Percentiles rank a stretch among this genome's conserved stretches.
phyloP scores from a whole-genome alignment of 805 yeast species.

The Yamadazyma akitaensis region DNA sequence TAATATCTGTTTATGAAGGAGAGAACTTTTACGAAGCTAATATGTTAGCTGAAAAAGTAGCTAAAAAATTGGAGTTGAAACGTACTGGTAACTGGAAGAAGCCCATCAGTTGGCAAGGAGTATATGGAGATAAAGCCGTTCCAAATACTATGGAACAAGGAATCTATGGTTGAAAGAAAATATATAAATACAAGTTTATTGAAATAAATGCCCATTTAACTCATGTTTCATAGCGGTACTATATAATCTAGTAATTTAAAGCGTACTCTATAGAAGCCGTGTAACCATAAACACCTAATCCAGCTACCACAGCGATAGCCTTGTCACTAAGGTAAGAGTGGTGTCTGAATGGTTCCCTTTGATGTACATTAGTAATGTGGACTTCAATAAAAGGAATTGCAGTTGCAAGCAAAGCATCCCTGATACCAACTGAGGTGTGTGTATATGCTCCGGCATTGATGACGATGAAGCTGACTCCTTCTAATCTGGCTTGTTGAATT shows the following conservation, averaged over 20 bases:
- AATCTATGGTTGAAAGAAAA: constrained; percentile 48
- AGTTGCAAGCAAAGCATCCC: constrained; percentile 49
- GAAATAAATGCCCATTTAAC: not conserved
- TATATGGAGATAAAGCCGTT: constrained; percentile 70
- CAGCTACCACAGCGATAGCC: constrained; percentile 45
- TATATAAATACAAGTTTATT: not conserved
- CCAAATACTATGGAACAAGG: constrained; percentile 77
- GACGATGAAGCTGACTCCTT: constrained; percentile 43
- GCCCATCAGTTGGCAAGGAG: constrained; percentile 83
- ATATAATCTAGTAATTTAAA: constrained; percentile 26
- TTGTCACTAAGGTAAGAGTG: constrained; percentile 47
- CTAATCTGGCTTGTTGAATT: constrained; percentile 44
- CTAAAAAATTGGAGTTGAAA: constrained; percentile 15
- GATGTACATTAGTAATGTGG: constrained; percentile 51
- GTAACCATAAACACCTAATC: constrained; percentile 42
- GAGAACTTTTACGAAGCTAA: constrained; percentile 78
- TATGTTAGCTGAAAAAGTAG: constrained; percentile 40
- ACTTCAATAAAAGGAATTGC: constrained; percentile 49
- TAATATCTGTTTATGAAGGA: constrained; percentile 79
- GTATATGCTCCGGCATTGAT: constrained; percentile 54
- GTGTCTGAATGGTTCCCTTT: constrained; percentile 50
- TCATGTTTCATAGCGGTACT: not conserved
- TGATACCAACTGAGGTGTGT: constrained; percentile 48
- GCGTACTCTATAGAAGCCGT: constrained; percentile 41
- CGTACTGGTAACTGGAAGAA: constrained; percentile 30